Evolutionary conservation across 768 basidiomycete species (phyloP), one percentile per base, ranked within the genome.

Genomic region (Suillus placidus): DNA sequence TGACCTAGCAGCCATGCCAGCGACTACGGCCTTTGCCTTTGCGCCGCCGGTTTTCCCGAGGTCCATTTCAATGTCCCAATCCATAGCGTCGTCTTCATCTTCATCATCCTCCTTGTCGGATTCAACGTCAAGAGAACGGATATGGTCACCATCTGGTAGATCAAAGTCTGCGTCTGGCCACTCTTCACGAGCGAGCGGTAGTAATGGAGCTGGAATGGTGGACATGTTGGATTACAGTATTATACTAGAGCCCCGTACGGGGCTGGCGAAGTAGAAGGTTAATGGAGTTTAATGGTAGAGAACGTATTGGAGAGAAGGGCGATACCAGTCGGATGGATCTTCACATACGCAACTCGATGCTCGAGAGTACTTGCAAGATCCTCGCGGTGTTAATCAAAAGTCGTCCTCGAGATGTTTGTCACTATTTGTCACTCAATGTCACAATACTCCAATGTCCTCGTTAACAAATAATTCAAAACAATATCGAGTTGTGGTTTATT

Each of bases 161-260:
- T 93, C 93, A 74, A 94, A 94, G 78, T 94, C 93, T 67, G 90
- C 90, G 77, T 94, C 93, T 52, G 86, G 84, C 92, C 93, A 94
- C 80, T 93, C 91, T 78, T 94, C 92, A 68, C 85, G 84, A 63
- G 83, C 76, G 45, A 82, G 72, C 49, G 80, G 77, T 67, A 83
- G 80, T 55, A 84, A 79, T 14, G 88, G 89, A 6, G 88, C 85
- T 43, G 85, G 86, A 47, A 88, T 80, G 60, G 88, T 79, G 64
- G 82, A 76, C 90, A 92, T 92, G 62, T 63, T 67, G 68, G 69
- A 68, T 63, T 72, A 73, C 61, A 69, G 55, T 71, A 69, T 60
- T 74, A 71, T 61, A 55, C 67, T 64, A 47, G 45, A 64, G 70
- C 67, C 69, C 67, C 49, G 64, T 42, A 65, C 20, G 72, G 72